phyloP scores from a whole-genome alignment of 2,329 filamentous ascomycete species.

The Colletotrichum australisinense region DNA sequence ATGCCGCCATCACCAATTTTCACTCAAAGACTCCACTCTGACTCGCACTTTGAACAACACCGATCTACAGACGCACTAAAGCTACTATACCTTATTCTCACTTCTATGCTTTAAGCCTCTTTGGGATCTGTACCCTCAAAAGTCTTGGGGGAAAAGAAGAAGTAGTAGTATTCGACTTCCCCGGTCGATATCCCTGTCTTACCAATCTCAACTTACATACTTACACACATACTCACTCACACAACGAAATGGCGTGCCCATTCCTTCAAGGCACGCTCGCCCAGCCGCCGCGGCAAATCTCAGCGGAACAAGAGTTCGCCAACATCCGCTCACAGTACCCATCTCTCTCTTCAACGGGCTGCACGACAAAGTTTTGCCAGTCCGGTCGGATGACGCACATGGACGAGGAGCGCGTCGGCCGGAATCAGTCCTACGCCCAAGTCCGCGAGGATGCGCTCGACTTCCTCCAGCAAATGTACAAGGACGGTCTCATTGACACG shows the following conservation, averaged over 20 bases:
- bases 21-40: conserved; percentile 19
- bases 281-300: conserved; percentile 23
- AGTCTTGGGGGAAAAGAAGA: conserved; percentile 4
- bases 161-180: not conserved
- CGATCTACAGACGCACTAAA: not conserved
- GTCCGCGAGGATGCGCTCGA: conserved; percentile 34
- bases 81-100: not conserved
- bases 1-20: conserved; percentile 31
- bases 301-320: conserved; percentile 29
- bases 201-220: not conserved
- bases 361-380: conserved; percentile 29
- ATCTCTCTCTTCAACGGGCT: conserved; percentile 26
- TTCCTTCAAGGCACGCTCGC: conserved; percentile 28
- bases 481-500: conserved; percentile 17
- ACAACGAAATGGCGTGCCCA: conserved; percentile 25
- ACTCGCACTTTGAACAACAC: not conserved
- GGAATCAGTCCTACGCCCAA: conserved; percentile 31
- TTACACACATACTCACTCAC: not conserved
- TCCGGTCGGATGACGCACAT: conserved; percentile 31
- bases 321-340: conserved; percentile 31
- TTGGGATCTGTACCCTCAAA: not conserved
- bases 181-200: not conserved
- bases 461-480: conserved; percentile 32
- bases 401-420: conserved; percentile 32
- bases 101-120: not conserved